A percentile compares a stretch with the other conserved stretches of the same genome.
These are phyloP conservation scores for Calycina marina DNA, from an alignment of 2,329 filamentous ascomycete species.

Conservation along the genomic window DNA sequence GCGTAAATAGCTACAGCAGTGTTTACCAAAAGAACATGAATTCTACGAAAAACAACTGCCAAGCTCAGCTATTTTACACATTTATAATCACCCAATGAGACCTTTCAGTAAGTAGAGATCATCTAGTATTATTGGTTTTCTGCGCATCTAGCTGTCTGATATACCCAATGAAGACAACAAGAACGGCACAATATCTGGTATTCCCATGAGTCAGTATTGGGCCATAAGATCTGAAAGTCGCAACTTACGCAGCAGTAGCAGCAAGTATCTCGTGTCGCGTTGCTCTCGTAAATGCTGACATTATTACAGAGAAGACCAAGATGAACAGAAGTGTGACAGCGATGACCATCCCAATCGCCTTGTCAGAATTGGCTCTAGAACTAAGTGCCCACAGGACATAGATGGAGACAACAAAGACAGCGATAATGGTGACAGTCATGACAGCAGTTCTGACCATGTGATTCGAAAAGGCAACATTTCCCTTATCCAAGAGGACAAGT, in stretches of 20 bases:
- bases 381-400: conserved; percentile 9
- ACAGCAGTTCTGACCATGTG: too few relatives aligned
- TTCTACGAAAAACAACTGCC: too few relatives aligned
- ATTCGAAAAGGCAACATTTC: too few relatives aligned
- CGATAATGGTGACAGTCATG: conserved; percentile 5
- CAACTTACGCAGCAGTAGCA: conserved; percentile 16
- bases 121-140: too few relatives aligned
- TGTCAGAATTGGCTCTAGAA: conserved; percentile 1
- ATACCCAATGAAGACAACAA: conserved; percentile 11
- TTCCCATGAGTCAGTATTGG: background rate
- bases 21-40: too few relatives aligned
- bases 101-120: too few relatives aligned
- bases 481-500: too few relatives aligned
- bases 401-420: conserved; percentile 9
- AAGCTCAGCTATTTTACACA: too few relatives aligned
- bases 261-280: conserved; percentile 16
- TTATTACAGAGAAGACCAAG: conserved; percentile 10
- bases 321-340: conserved; percentile 12
- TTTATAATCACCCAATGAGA: too few relatives aligned
- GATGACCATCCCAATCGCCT: conserved; percentile 7
- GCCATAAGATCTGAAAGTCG: background rate
- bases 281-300: conserved; percentile 14
- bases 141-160: conserved; percentile 1
- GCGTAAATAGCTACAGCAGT: too few relatives aligned
- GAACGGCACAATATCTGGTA: conserved; percentile 13